phyloP scores from a whole-genome alignment of 306 rosid genomes.

The Lagenaria siceraria region DNA sequence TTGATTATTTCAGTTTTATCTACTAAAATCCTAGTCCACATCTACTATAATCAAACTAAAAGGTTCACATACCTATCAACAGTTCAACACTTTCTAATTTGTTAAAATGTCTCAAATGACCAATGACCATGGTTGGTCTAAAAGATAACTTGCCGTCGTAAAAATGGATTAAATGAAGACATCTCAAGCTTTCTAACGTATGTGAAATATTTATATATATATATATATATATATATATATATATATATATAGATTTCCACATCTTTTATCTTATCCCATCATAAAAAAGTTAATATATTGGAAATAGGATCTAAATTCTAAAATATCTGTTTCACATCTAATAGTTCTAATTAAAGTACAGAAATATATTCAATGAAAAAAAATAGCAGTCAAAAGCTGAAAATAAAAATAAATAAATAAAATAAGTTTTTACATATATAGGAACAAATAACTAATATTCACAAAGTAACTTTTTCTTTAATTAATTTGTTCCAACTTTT shows the following conservation, averaged over 20 bases:
- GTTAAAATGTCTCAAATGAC: neutral
- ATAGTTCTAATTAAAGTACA: neutral
- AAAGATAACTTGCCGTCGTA: neutral
- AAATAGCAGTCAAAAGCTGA: neutral
- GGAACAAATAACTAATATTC: neutral
- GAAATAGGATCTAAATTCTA: neutral
- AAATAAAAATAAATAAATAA: neutral
- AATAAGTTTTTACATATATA: no score
- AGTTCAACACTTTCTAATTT: neutral
- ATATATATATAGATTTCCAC: neutral
- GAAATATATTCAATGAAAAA: neutral
- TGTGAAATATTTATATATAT: no score
- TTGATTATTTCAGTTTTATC: neutral
- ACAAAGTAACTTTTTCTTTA: neutral
- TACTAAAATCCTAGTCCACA: neutral
- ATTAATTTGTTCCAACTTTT: neutral
- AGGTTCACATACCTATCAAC: neutral
- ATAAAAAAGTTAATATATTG: neutral
- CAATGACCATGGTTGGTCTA: neutral
- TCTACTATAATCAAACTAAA: neutral
- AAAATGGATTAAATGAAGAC: neutral
- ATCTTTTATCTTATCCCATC: neutral
- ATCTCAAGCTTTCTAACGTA: neutral
- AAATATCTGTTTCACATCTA: neutral
- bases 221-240: no score